A percentile compares a stretch with the other conserved stretches of the same genome.
Conservation (phyloP, 768 basidiomycete species). For the Lepiota subincarnata region DNA sequence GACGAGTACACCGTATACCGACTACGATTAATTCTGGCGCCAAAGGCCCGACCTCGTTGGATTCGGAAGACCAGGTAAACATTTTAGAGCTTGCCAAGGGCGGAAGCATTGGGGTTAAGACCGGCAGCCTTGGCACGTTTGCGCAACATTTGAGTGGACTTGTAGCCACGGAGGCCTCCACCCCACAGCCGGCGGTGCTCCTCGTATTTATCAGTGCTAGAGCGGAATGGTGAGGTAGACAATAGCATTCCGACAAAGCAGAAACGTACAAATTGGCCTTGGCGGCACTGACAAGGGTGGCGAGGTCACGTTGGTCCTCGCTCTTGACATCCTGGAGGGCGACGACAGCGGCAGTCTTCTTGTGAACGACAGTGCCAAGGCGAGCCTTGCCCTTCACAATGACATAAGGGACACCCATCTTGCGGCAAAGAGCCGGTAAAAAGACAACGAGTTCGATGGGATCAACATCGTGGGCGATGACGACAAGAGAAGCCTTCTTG, state of each 20-base stretch:
- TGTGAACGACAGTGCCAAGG: slow-evolving; percentile 96
- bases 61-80: not conserved
- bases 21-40: not conserved
- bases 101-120: slow-evolving; percentile 50
- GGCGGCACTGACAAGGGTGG: slow-evolving; percentile 86
- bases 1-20: slow-evolving; percentile 4
- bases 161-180: slow-evolving; percentile 93
- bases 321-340: slow-evolving; percentile 91
- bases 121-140: slow-evolving; percentile 93
- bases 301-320: slow-evolving; percentile 91
- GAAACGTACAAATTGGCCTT: slow-evolving; percentile 93
- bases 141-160: slow-evolving; percentile 89
- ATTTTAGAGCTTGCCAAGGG: slow-evolving; percentile 61
- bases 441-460: slow-evolving; percentile 99
- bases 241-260: not conserved
- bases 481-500: slow-evolving; percentile 94
- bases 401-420: slow-evolving; percentile 99
- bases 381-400: slow-evolving; percentile 99
- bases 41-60: not conserved
- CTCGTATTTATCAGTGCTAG: slow-evolving; percentile 88
- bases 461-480: slow-evolving; percentile 98
- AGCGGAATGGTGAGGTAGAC: slow-evolving; percentile 6
- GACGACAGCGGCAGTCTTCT: slow-evolving; percentile 94
- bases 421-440: slow-evolving; percentile 96
- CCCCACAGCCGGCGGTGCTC: slow-evolving; percentile 92